Conservation (phyloP, 768 basidiomycete species). For the Boletus sensibilis region DNA sequence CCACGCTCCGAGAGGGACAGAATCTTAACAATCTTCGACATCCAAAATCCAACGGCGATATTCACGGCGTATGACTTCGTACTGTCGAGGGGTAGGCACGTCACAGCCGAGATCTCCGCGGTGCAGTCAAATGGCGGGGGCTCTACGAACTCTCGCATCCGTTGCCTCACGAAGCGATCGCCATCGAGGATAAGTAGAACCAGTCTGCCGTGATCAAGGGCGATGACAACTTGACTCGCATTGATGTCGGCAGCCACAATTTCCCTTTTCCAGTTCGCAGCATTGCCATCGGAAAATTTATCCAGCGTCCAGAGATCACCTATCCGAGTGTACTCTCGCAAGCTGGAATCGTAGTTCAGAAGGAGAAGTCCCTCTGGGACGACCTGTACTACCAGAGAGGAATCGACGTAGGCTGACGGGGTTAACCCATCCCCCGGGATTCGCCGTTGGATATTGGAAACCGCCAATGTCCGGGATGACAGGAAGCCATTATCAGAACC, state of each 20-base stretch:
- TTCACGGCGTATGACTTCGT: conserved; percentile 45
- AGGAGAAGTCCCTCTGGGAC: conserved; percentile 56
- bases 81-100: conserved; percentile 56
- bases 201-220: conserved; percentile 52
- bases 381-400: conserved; percentile 69
- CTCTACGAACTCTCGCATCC: conserved; percentile 26
- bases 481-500: conserved; percentile 51
- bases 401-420: conserved; percentile 39
- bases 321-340: conserved; percentile 42
- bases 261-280: conserved; percentile 35
- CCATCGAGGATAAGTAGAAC: conserved; percentile 49
- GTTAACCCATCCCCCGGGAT: conserved; percentile 16
- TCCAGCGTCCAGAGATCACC: conserved; percentile 41
- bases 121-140: conserved; percentile 15
- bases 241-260: conserved; percentile 72
- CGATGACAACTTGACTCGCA: conserved; percentile 64
- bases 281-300: conserved; percentile 24
- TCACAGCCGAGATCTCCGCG: conserved; percentile 68
- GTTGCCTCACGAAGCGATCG: conserved; percentile 33
- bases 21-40: conserved; percentile 59
- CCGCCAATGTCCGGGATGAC: conserved; percentile 57
- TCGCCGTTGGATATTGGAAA: conserved; percentile 51
- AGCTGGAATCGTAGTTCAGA: conserved; percentile 50
- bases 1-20: conserved; percentile 36
- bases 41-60: conserved; percentile 77